Evolutionary conservation across 768 basidiomycete species (phyloP), one percentile per base, ranked within the genome.

Genomic region (Kwoniella heveanensis): DNA sequence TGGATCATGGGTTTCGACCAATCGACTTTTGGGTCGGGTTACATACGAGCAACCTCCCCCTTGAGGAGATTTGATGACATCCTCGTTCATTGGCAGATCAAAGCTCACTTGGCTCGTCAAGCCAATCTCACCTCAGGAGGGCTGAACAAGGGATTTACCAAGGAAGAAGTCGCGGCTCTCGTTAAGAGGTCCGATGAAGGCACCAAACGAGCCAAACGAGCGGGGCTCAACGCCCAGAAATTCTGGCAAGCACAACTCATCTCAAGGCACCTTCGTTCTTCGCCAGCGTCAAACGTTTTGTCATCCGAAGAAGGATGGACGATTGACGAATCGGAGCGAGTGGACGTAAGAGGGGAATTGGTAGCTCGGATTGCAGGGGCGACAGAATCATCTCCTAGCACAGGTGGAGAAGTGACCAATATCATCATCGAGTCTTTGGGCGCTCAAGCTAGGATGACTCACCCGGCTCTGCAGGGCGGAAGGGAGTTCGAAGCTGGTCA

Each of bases 21-120:
- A 2, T 84, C 85, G 1, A 21, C 48, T 4, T 44, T 44, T 17
- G 85, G 85, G 46, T 88, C 89, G 66, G 94, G 94, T 2, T 99
- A 99, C 77, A 80, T 84, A 19, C 86, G 90, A 22, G 86, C 85
- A 9, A 97, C 96, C 9, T 91, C 89, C 5, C 96, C 96, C 0
- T 81, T 99, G 48, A 85, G 96, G 46, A 86, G 96, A 48, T 96
- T 86, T 78, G 80, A 81, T 36, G 96, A 99, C 79, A 77, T 96
- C 60, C 77, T 93, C 13, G 81, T 82, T 10, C 96, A 98, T 80
- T 99, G 93, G 92, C 94, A 98, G 78, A 86, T 99, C 80, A 94
- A 96, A 74, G 82, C 87, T 54, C 85, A 85, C 5, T 79, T 98
- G 1, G 66, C 67, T 1, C 53, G 29, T 8, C 51, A 67, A 25